Evolutionary conservation across 306 rosid species (phyloP), one percentile per base, ranked within the genome.

Genomic region (Cercis canadensis): DNA sequence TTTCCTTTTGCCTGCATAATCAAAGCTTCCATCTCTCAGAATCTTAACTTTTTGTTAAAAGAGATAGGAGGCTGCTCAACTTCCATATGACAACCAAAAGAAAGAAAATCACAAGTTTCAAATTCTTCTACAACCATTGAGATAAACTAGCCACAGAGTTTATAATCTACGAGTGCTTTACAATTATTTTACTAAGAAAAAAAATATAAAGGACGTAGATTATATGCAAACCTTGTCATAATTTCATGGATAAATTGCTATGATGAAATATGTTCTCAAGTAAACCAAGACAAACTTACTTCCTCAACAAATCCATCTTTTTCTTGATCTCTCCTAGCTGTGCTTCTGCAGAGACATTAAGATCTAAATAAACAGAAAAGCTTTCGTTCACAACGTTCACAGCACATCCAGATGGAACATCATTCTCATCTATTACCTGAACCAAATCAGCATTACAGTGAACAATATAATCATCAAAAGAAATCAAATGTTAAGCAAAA

Each of bases 1-100:
- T 93, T 45, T 85, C 98, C 33, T 75, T 85, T 82, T 88, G 86
- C 73, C 86, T 82, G 81, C 66, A 78, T 54, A 37, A 68, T 5
- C 19, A 45, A 72, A 60, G 18, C 47, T 33, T 53, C 24, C 34
- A 31, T 44, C n/a, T 49, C 31, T 67, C 54, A 69, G 5, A 17
- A 8, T 37, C 43, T n/a, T n/a, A n/a, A n/a, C n/a, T n/a, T n/a
- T n/a, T n/a, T n/a, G n/a, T n/a, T n/a, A n/a, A n/a, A n/a, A 24
- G 29, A 24, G 29, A 3, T 1, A 24, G 29, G 29, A 24, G 29
- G 1, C 3, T 24, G 29, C 29, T 24, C 29, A n/a, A 9, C 7
- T 11, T 21, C 9, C 7, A 45, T 33, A 4, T 60, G 36, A 24
- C 29, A 3, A 24, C 29, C 29, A 24, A 24, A 24, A 24, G 29